These are phyloP conservation scores for Tolypocladium nubicola DNA, from an alignment of 2,329 filamentous ascomycete species.

Conservation along the genomic window DNA sequence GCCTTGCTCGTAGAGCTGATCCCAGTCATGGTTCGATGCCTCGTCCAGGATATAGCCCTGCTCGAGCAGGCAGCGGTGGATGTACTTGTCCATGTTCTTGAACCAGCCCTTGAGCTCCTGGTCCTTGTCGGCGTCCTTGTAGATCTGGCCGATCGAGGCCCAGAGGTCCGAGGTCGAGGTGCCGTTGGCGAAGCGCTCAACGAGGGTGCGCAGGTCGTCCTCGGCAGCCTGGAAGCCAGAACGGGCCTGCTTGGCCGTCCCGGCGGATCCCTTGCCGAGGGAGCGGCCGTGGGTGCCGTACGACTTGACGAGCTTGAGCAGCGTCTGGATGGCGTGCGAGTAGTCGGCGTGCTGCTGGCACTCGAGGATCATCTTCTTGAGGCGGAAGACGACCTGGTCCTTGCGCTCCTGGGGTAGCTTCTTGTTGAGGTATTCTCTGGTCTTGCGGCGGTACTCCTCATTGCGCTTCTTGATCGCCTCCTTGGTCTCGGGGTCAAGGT, in stretches of 20 bases:
- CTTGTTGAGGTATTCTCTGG: slow-evolving; percentile 66
- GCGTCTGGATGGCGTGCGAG: slow-evolving; percentile 77
- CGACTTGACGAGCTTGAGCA: slow-evolving; percentile 73
- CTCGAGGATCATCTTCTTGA: slow-evolving; percentile 97
- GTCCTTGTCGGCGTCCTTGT: slow-evolving; percentile 77
- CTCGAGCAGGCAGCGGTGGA: slow-evolving; percentile 75
- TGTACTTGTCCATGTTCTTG: slow-evolving; percentile 62
- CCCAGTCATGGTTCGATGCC: slow-evolving; percentile 69
- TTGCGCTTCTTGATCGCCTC: slow-evolving; percentile 33
- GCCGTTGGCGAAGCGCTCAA: slow-evolving; percentile 92
- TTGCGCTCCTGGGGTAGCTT: slow-evolving; percentile 91
- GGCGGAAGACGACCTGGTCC: slow-evolving; percentile 80
- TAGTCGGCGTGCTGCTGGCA: slow-evolving; percentile 95
- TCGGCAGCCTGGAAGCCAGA: slow-evolving; percentile 61
- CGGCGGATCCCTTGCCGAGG: slow-evolving; percentile 52
- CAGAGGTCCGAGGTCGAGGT: slow-evolving; percentile 84
- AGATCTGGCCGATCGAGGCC: slow-evolving; percentile 74
- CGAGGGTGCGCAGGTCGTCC: slow-evolving; percentile 64
- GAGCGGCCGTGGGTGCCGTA: slow-evolving; percentile 68
- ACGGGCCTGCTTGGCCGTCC: slow-evolving; percentile 64
- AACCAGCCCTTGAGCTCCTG: slow-evolving; percentile 87
- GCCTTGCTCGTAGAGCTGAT: slow-evolving; percentile 74
- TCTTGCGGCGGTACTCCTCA: slow-evolving; percentile 33
- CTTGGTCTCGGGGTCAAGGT: slow-evolving; percentile 55
- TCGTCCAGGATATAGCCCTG: slow-evolving; percentile 88